Evolutionary conservation across 2,329 filamentous ascomycete genomes (phyloP).

Genomic region (Tolypocladium amazonense): DNA sequence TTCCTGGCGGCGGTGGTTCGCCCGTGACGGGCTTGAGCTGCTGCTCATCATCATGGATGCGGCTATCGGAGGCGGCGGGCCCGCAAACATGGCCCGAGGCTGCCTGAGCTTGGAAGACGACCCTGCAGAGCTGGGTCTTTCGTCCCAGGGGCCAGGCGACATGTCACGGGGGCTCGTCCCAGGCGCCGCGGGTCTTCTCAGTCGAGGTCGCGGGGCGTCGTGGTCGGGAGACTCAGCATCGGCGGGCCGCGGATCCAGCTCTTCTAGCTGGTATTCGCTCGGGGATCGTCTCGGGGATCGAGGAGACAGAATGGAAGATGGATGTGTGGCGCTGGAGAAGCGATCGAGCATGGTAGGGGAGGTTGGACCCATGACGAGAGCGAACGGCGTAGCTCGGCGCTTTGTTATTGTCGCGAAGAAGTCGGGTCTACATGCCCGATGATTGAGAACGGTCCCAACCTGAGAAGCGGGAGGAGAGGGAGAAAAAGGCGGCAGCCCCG

Average conservation of each 20-base stretch:
- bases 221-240: conserved; percentile 11
- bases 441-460: not conserved
- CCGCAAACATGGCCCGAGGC: conserved; percentile 29
- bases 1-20: conserved; percentile 8
- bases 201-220: conserved; percentile 10
- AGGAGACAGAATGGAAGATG: conserved; percentile 15
- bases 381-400: not conserved
- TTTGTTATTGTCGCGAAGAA: not conserved
- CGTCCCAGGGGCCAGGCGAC: conserved; percentile 9
- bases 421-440: not conserved
- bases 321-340: conserved; percentile 12
- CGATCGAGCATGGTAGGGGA: conserved; percentile 17
- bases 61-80: conserved; percentile 41
- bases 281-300: conserved; percentile 12
- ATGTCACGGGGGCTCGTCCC: conserved; percentile 1
- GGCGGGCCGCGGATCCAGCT: conserved; percentile 26
- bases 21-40: not conserved
- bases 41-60: conserved; percentile 25
- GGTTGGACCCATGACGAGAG: conserved; percentile 2
- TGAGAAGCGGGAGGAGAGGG: not conserved
- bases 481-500: not conserved
- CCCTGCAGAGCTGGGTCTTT: conserved; percentile 15
- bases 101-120: conserved; percentile 20
- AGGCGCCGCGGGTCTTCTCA: conserved; percentile 8
- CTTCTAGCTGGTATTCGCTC: conserved; percentile 26